phyloP scores from a whole-genome alignment of 345 rosid species.

The Citrus glauca region DNA sequence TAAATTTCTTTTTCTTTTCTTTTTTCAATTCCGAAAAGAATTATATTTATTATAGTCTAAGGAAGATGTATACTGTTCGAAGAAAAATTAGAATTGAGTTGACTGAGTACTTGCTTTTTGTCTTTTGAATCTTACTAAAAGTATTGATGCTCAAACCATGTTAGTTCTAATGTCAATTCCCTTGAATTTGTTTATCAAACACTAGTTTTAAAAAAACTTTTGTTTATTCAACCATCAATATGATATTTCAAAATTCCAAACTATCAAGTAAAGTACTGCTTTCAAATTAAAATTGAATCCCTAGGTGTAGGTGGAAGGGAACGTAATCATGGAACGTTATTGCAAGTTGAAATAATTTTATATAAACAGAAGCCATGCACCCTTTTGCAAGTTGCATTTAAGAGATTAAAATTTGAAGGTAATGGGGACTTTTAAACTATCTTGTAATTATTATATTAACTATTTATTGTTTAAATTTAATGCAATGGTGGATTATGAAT shows the following conservation, averaged over 20 bases:
- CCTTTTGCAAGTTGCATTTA: constrained; percentile 3
- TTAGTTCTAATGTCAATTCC: too few relatives aligned
- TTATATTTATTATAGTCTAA: background rate
- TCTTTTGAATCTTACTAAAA: background rate
- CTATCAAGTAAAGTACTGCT: background rate
- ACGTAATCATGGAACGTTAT: background rate
- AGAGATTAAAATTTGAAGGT: background rate
- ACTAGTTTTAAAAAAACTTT: too few relatives aligned
- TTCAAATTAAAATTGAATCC: background rate
- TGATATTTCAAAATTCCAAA: too few relatives aligned
- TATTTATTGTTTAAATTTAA: background rate
- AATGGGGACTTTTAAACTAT: background rate
- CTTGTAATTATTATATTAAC: background rate
- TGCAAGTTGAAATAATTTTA: background rate
- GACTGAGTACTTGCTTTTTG: too few relatives aligned
- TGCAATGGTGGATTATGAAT: background rate
- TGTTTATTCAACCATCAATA: too few relatives aligned
- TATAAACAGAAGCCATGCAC: background rate
- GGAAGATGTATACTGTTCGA: background rate
- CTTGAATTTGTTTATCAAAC: background rate
- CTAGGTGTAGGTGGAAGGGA: background rate
- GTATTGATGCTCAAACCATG: too few relatives aligned
- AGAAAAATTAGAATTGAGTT: background rate
- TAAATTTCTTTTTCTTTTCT: too few relatives aligned
- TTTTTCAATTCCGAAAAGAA: background rate